A percentile compares a stretch with the other conserved stretches of the same genome.
Conservation (phyloP, 495 filamentous ascomycete species). For the Glarea lozoyensis region DNA sequence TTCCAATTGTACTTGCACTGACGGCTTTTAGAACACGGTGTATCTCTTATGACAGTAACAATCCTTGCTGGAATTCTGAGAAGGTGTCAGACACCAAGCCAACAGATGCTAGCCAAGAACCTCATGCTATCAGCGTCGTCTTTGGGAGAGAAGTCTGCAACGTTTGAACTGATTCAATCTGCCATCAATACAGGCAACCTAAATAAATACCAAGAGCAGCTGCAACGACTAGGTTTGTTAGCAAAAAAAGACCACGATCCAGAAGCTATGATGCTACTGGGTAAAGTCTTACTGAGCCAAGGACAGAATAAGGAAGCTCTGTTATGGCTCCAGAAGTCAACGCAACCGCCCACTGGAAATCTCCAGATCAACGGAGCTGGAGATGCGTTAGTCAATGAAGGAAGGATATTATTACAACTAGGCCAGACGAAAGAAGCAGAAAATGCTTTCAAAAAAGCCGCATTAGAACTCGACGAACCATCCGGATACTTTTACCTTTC, state of each 20-base stretch:
- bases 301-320: conserved; percentile 9
- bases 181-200: conserved; percentile 4
- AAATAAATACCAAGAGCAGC: conserved; percentile 1
- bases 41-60: conserved; percentile 6
- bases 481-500: conserved; percentile 17
- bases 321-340: conserved; percentile 12
- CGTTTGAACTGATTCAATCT: conserved; percentile 8
- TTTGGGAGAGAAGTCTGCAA: conserved; percentile 15
- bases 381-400: conserved; percentile 14
- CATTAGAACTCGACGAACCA: conserved; percentile 17
- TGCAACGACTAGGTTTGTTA: conserved; percentile 8
- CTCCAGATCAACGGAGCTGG: conserved; percentile 11
- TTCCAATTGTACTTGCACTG: neutral
- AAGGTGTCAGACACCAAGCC: neutral
- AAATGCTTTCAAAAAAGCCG: conserved; percentile 11
- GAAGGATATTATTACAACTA: conserved; percentile 2
- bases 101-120: conserved; percentile 5
- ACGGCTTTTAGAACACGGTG: conserved; percentile 6
- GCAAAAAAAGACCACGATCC: conserved; percentile 14
- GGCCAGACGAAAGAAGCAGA: conserved; percentile 7
- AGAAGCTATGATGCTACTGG: conserved; percentile 16
- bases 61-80: conserved; percentile 11
- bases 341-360: conserved; percentile 4
- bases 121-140: conserved; percentile 14
- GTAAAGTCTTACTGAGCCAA: conserved; percentile 5